A percentile compares a stretch with the other conserved stretches of the same genome.
phyloP scores from a whole-genome alignment of 805 yeast genomes.

The Candida loeiensis region DNA sequence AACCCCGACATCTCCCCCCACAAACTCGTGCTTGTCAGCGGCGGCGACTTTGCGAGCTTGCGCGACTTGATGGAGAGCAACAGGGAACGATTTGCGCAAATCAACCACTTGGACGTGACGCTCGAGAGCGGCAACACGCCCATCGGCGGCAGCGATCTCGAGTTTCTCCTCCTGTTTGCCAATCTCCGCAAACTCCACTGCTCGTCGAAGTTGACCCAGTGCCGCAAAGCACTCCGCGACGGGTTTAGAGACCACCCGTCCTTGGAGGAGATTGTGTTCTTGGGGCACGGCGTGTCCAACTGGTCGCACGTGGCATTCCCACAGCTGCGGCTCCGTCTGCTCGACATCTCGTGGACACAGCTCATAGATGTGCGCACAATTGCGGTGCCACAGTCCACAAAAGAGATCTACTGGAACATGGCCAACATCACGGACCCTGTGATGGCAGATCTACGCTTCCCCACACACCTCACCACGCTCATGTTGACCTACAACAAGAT shows the following conservation, averaged over 20 bases:
- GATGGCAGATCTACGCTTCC: constrained; percentile 15
- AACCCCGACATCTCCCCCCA: constrained; percentile 28
- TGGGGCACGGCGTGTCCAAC: constrained; percentile 29
- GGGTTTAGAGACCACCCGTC: constrained; percentile 8
- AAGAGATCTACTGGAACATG: constrained; percentile 31
- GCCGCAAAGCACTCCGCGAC: constrained; percentile 6
- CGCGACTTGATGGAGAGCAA: constrained; percentile 21
- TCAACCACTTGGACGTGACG: constrained; percentile 23
- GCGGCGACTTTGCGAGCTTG: constrained; percentile 30
- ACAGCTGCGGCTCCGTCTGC: constrained; percentile 16
- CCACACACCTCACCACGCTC: constrained; percentile 23
- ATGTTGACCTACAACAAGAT: constrained; percentile 33
- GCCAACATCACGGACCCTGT: constrained; percentile 18
- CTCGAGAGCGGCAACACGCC: constrained; percentile 23
- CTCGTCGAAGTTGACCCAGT: constrained; percentile 18
- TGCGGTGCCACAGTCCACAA: constrained; percentile 18
- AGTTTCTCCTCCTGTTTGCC: constrained; percentile 19
- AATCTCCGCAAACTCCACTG: constrained; percentile 31
- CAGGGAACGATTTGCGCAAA: constrained; percentile 14
- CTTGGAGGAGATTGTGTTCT: constrained; percentile 26
- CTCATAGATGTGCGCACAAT: constrained; percentile 23
- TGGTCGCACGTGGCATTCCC: constrained; percentile 32
- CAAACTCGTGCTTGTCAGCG: constrained; percentile 25
- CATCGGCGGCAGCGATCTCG: constrained; percentile 15
- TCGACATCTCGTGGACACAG: constrained; percentile 37